A percentile compares a stretch with the other conserved stretches of the same genome.
These are phyloP conservation scores for Coemansia sp. DNA, from an alignment of 192 early-diverging fungal species.

Conservation along the genomic window DNA sequence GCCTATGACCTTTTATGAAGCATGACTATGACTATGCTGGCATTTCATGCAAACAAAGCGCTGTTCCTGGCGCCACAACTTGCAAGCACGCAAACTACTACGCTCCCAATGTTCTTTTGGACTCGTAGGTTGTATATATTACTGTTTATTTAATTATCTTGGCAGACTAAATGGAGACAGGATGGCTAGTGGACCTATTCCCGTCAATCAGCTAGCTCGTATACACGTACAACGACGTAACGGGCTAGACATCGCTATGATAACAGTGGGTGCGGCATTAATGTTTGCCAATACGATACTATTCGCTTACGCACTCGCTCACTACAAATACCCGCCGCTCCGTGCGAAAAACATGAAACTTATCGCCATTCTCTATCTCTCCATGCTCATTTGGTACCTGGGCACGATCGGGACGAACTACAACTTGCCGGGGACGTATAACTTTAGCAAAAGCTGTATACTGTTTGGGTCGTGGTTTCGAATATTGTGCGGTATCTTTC, in stretches of 20 bases:
- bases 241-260: conserved; percentile 10
- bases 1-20: neutral
- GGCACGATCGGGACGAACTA: conserved; percentile 42
- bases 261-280: conserved; percentile 14
- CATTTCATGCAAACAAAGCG: neutral
- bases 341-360: conserved; percentile 43
- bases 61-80: neutral
- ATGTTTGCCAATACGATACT: conserved; percentile 36
- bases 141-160: neutral
- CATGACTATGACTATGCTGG: neutral
- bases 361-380: conserved; percentile 24
- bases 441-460: conserved; percentile 21
- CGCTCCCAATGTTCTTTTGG: no score
- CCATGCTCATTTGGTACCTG: conserved; percentile 40
- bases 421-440: conserved; percentile 11
- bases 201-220: neutral
- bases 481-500: conserved; percentile 28
- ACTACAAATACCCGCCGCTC: conserved; percentile 36
- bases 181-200: neutral
- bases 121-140: neutral
- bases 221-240: neutral
- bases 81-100: no score
- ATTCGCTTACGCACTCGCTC: conserved; percentile 21
- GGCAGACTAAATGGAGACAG: neutral
- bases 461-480: conserved; percentile 42